A percentile compares a stretch with the other conserved stretches of the same genome.
phyloP scores from a whole-genome alignment of 768 basidiomycete genomes.

The Mycena crocata region DNA sequence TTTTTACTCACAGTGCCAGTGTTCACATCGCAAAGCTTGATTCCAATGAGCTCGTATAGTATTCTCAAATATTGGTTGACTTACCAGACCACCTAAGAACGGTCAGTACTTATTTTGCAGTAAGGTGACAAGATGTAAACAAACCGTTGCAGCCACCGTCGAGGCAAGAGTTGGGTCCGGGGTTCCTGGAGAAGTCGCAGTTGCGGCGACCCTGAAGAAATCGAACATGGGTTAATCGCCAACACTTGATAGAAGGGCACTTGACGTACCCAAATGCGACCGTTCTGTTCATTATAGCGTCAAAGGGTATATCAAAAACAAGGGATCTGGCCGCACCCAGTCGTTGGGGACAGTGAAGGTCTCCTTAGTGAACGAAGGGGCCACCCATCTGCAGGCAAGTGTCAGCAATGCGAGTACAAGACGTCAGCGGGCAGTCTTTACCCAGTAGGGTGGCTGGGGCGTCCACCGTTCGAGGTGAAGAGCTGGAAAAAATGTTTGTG shows the following conservation, averaged over 20 bases:
- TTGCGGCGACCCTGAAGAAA: no score
- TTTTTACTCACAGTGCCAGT: conserved; percentile 36
- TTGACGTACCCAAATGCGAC: conserved; percentile 65
- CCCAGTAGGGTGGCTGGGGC: conserved; percentile 24
- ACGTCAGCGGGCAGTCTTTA: conserved; percentile 5
- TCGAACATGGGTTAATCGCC: no score
- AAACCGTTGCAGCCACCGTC: conserved; percentile 61
- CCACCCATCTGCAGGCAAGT: conserved; percentile 6
- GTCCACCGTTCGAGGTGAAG: conserved; percentile 25
- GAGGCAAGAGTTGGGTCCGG: conserved; percentile 52
- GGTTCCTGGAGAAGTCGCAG: conserved; percentile 54
- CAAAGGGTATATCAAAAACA: background rate
- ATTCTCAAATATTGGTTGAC: conserved; percentile 45
- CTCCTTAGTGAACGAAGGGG: background rate
- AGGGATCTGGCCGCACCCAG: conserved; percentile 11
- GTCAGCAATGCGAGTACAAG: conserved; percentile 12
- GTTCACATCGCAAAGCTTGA: conserved; percentile 7
- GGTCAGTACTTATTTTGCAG: no score
- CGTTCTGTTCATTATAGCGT: conserved; percentile 31
- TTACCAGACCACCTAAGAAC: conserved; percentile 55
- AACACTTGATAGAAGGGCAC: no score
- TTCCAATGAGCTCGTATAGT: background rate
- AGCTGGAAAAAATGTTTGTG: conserved; percentile 17
- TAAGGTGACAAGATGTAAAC: no score
- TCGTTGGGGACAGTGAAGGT: conserved; percentile 12